Base-by-base conservation (phyloP, 176 grass and related monocot species). In the Musa troglodytarum region DNA sequence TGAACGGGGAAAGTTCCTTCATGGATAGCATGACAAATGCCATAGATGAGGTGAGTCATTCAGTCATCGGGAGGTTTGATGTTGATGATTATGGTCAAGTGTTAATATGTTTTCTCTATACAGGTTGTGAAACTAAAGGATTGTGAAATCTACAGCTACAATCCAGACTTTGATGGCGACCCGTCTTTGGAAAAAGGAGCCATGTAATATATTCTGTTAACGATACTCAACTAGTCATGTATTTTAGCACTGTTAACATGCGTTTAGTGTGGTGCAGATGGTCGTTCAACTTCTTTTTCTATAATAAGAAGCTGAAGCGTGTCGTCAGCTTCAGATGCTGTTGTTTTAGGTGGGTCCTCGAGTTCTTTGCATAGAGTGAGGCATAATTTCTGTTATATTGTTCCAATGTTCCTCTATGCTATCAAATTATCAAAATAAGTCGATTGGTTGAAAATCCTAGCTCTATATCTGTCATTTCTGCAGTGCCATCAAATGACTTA, bases 231-330 rank as follows among this genome's bases (percentile, higher is more conserved):
- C 7, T 17, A 34, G 1, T 14, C 49, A 50, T 59, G 54, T 17
- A 29, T 71, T 52, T 65, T 49, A 16, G 8, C 66, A 11, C 22
- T 15, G 54, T 75, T 88, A 54, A 76, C 75, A 82, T 17, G 10
- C 0, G 49, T 21, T 58, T n/a, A 3, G 57, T 67, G 22, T 63
- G 25, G 80, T 83, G 68, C 67, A 96, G 93, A 88, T 96, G 93
- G 93, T 92, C 93, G 1, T 83, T 88, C 76, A 88, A 92, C 77
- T 83, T 85, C 82, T 92, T 88, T 85, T 92, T 96, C 83, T 96
- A 96, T 81, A 92, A 96, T 73, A 92, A 87, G 71, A 96, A 92
- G 83, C 85, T 96, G 25, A 92, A 92, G 76, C 87, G 89, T 25
- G 89, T 96, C 16, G 78, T 96, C 77, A 96, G 89, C 79, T 88